Evolutionary conservation across 2,329 filamentous ascomycete genomes (phyloP).

Genomic region (Cladophialophora carrionii): DNA sequence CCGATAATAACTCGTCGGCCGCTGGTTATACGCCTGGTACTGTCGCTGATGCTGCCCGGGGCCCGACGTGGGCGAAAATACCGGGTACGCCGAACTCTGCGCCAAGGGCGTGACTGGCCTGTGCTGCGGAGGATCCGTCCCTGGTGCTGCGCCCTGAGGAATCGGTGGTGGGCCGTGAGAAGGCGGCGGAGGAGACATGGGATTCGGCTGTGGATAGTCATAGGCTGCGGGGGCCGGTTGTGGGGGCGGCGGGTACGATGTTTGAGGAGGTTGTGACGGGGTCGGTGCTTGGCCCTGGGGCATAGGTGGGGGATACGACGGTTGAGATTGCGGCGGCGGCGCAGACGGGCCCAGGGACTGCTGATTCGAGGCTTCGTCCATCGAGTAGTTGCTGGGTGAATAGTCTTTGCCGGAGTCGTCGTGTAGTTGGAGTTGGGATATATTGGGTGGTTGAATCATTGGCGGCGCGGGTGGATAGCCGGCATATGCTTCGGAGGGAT

Average conservation of each 20-base stretch:
- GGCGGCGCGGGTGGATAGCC: slow-evolving; percentile 41
- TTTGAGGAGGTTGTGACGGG: slow-evolving; percentile 75
- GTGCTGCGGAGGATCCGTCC: slow-evolving; percentile 3
- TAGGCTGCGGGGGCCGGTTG: slow-evolving; percentile 25
- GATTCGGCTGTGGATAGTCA: slow-evolving; percentile 26
- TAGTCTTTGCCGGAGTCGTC: slow-evolving; percentile 42
- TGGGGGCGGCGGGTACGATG: slow-evolving; percentile 72
- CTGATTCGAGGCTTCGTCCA: slow-evolving; percentile 37
- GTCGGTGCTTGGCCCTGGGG: slow-evolving; percentile 41
- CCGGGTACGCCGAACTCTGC: slow-evolving; percentile 28
- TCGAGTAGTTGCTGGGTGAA: slow-evolving; percentile 48
- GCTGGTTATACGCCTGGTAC: slow-evolving; percentile 37
- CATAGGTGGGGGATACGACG: slow-evolving; percentile 17
- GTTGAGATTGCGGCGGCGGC: slow-evolving; percentile 19
- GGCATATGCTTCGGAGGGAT: slow-evolving; percentile 55
- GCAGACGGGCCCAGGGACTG: slow-evolving; percentile 15
- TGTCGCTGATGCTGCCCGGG: slow-evolving; percentile 23
- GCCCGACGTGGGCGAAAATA: slow-evolving; percentile 22
- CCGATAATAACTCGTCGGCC: slow-evolving; percentile 26
- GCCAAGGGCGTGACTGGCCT: slow-evolving; percentile 22
- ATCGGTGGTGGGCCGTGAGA: slow-evolving; percentile 32
- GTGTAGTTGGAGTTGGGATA: slow-evolving; percentile 41
- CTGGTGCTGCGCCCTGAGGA: neutral
- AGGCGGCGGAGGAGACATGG: slow-evolving; percentile 27
- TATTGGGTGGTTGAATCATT: slow-evolving; percentile 27